phyloP scores from a whole-genome alignment of 2,329 filamentous ascomycete genomes.

The Aspergillus melleus region DNA sequence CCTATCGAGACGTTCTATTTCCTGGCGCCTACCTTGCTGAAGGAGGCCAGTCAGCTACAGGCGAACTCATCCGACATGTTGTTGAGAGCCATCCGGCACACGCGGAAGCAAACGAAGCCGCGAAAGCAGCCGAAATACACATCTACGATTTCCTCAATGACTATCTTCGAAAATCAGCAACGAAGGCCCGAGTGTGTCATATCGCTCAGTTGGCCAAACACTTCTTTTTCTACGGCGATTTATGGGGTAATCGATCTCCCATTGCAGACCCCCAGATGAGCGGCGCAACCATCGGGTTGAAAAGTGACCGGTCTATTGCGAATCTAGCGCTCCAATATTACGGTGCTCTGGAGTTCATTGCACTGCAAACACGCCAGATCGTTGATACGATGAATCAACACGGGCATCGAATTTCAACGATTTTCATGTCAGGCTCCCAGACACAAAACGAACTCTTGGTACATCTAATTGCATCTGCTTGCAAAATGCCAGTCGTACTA shows the following conservation, averaged over 20 bases:
- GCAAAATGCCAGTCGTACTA: constrained; percentile 88
- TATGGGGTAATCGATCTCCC: constrained; percentile 95
- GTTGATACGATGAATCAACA: constrained; percentile 88
- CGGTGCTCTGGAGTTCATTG: constrained; percentile 95
- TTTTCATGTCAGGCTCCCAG: constrained; percentile 98
- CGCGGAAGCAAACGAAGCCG: constrained; percentile 73
- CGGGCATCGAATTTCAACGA: constrained; percentile 83
- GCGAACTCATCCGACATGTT: constrained; percentile 89
- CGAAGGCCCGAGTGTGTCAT: constrained; percentile 68
- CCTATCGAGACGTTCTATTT: constrained; percentile 89
- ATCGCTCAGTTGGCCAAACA: constrained; percentile 88
- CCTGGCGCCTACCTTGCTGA: constrained; percentile 96
- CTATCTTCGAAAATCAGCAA: constrained; percentile 74
- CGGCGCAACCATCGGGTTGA: constrained; percentile 82
- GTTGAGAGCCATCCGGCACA: constrained; percentile 93
- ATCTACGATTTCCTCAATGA: constrained; percentile 95
- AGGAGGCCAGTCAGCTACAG: constrained; percentile 93
- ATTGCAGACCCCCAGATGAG: constrained; percentile 92
- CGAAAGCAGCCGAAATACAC: constrained; percentile 78
- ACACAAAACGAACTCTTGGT: constrained; percentile 95
- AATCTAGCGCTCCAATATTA: constrained; percentile 91
- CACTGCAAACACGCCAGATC: constrained; percentile 93
- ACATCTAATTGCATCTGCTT: constrained; percentile 85
- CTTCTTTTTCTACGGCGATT: constrained; percentile 97
- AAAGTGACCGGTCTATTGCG: constrained; percentile 81